Conservation (phyloP, 1,284 basidiomycete species). For the Sanghuangporus weigelae region DNA sequence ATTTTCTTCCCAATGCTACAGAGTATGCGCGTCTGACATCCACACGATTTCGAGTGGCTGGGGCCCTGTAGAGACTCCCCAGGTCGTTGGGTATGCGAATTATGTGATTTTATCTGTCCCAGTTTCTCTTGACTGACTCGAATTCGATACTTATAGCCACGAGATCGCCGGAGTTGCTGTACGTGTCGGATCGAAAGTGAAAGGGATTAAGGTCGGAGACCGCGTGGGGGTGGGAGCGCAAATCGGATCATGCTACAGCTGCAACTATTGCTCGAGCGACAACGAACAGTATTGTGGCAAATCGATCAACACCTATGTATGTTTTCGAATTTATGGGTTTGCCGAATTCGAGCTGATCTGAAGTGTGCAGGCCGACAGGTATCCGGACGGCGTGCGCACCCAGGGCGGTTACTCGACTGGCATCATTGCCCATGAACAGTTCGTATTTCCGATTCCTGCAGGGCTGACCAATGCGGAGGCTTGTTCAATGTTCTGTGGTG, state of each 20-base stretch:
- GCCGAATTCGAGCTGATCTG: slow-evolving; percentile 18
- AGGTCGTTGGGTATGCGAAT: slow-evolving; percentile 32
- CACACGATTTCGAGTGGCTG: slow-evolving; percentile 34
- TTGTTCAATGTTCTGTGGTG: slow-evolving; percentile 55
- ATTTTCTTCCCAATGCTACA: not conserved
- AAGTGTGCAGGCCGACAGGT: slow-evolving; percentile 35
- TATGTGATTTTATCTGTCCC: slow-evolving; percentile 23
- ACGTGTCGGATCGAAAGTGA: slow-evolving; percentile 49
- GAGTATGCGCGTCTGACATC: slow-evolving; percentile 27
- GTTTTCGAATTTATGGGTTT: too few species aligned
- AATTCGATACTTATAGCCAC: slow-evolving; percentile 34
- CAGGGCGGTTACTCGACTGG: slow-evolving; percentile 63
- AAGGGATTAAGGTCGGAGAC: slow-evolving; percentile 54
- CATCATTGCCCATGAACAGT: slow-evolving; percentile 62
- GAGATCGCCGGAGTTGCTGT: slow-evolving; percentile 59
- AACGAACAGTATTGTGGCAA: slow-evolving; percentile 50
- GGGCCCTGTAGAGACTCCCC: slow-evolving; percentile 18
- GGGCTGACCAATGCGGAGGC: slow-evolving; percentile 47
- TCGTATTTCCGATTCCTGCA: slow-evolving; percentile 68
- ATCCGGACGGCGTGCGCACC: slow-evolving; percentile 48
- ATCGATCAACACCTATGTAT: slow-evolving; percentile 29
- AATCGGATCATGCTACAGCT: slow-evolving; percentile 47
- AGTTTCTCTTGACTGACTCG: slow-evolving; percentile 25
- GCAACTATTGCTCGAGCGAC: slow-evolving; percentile 46
- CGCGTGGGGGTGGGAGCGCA: slow-evolving; percentile 65